Evolutionary conservation across 495 filamentous ascomycete species (phyloP).

Genomic region (Tuber microsphaerosporum): DNA sequence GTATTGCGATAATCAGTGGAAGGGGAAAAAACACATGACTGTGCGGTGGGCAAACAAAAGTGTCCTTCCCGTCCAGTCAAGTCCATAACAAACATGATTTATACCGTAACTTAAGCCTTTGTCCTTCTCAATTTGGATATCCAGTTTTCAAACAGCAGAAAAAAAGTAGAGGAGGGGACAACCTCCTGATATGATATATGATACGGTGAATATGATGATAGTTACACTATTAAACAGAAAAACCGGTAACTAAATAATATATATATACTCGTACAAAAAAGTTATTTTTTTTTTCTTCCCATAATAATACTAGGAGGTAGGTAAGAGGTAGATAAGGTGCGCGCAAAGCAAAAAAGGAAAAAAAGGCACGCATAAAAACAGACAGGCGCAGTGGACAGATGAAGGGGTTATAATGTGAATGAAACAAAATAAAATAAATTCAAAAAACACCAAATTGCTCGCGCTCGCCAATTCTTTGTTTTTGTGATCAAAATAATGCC

Average conservation of each 20-base stretch:
- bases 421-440: not conserved
- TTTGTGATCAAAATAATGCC: not conserved
- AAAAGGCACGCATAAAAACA: not conserved
- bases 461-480: slow-evolving; percentile 3
- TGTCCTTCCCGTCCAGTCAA: not conserved
- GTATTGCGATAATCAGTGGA: not conserved
- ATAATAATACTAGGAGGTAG: not conserved
- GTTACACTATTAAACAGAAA: not conserved
- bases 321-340: not conserved
- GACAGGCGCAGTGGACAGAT: not conserved
- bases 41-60: not conserved
- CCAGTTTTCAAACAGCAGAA: not conserved
- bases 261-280: slow-evolving; percentile 1
- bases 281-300: not conserved
- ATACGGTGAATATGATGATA: not conserved
- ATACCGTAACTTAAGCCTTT: not conserved
- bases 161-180: not conserved
- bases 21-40: not conserved
- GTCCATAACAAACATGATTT: not conserved
- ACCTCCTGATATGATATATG: not conserved
- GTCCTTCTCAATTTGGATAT: not conserved
- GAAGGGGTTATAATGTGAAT: not conserved
- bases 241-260: not conserved
- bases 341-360: not conserved
- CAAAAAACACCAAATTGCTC: not conserved